Evolutionary conservation across 306 rosid species (phyloP).

Genomic region (Glycyrrhiza uralensis): DNA sequence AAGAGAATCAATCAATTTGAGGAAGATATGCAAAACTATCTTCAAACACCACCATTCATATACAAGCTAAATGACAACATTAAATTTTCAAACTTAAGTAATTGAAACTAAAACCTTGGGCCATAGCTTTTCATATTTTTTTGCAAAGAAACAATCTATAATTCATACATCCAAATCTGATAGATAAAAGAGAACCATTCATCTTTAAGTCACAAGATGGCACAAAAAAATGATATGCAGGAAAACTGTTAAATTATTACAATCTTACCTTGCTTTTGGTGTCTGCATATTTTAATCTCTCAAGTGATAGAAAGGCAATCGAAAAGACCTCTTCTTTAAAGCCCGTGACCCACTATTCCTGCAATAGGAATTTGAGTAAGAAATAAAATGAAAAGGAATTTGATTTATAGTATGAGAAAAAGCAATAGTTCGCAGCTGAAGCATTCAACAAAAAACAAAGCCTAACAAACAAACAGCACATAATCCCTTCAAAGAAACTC

Average conservation of each 20-base stretch:
- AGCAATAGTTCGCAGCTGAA: conserved; percentile 15
- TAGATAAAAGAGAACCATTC: background rate
- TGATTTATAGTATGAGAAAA: conserved; percentile 36
- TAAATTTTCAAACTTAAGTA: background rate
- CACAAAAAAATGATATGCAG: background rate
- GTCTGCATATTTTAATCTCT: conserved; percentile 63
- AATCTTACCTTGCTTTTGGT: conserved; percentile 73
- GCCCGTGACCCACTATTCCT: conserved; percentile 63
- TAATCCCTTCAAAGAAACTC: conserved; percentile 84
- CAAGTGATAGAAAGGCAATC: conserved; percentile 23
- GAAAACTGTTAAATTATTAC: background rate
- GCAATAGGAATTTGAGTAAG: conserved; percentile 43
- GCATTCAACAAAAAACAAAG: conserved; percentile 44
- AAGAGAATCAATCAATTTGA: background rate
- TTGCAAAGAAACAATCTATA: background rate
- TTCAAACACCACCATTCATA: background rate
- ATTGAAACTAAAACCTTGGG: background rate
- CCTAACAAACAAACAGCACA: conserved; percentile 59
- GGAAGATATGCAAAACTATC: background rate
- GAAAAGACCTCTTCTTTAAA: conserved; percentile 27
- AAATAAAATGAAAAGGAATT: conserved; percentile 41
- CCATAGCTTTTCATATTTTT: background rate
- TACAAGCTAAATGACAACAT: background rate
- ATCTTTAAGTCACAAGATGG: background rate
- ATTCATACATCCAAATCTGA: background rate